Percentiles rank a stretch among this genome's conserved stretches.
Evolutionary conservation across 169 alveolate genomes (phyloP).

Genomic region (Eimeria falciformis): DNA sequence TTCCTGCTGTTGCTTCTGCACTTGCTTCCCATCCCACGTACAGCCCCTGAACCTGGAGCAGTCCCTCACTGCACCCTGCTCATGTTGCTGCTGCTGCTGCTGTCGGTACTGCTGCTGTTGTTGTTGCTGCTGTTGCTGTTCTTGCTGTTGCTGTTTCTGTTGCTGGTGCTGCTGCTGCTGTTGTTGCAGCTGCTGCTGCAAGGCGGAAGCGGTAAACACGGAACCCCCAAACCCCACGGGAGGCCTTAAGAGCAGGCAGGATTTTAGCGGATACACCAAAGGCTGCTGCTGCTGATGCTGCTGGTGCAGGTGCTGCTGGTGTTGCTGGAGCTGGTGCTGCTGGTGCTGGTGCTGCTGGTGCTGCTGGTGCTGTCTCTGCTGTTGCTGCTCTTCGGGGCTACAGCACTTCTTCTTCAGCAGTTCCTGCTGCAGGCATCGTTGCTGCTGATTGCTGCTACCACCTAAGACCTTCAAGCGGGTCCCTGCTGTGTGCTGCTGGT

Average conservation of each 20-base stretch:
- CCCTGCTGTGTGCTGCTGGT: neutral
- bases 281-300: neutral
- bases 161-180: neutral
- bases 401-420: neutral
- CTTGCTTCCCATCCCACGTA: neutral
- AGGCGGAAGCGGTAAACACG: neutral
- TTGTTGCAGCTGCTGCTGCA: neutral
- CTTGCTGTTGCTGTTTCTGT: neutral
- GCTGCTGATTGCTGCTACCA: neutral
- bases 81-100: constrained; percentile 25
- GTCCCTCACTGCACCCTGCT: neutral
- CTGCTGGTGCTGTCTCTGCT: neutral
- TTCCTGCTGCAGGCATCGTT: neutral
- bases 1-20: neutral
- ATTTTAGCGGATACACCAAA: constrained; percentile 13
- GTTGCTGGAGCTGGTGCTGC: neutral
- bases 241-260: constrained; percentile 13
- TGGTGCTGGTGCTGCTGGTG: constrained; percentile 31
- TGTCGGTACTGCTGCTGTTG: constrained; percentile 6
- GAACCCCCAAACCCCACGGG: neutral
- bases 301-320: constrained; percentile 35
- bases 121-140: constrained; percentile 20
- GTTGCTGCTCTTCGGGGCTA: neutral
- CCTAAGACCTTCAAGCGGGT: neutral
- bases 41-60: neutral